Conservation (phyloP, 352 stramenopile genomes). For the Globisporangium canariense region DNA sequence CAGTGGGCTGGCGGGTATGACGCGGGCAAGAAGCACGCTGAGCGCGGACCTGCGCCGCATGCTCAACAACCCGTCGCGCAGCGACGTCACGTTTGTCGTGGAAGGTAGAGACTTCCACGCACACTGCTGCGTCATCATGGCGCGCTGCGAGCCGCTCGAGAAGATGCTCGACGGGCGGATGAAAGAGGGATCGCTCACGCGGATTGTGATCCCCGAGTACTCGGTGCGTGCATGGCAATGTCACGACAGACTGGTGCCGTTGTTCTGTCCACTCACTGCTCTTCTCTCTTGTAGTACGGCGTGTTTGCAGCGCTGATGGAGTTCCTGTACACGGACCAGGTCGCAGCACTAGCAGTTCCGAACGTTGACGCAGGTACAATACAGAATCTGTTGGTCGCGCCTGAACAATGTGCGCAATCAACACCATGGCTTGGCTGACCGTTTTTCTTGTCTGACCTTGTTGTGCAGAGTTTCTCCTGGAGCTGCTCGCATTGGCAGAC, state of each 20-base stretch:
- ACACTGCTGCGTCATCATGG: slow-evolving; percentile 86
- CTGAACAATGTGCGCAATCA: not conserved
- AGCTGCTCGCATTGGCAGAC: slow-evolving; percentile 80
- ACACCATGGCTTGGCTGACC: not conserved
- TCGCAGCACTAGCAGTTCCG: slow-evolving; percentile 30
- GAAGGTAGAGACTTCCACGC: slow-evolving; percentile 66
- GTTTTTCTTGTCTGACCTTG: not conserved
- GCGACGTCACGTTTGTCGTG: slow-evolving; percentile 83
- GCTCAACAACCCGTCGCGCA: slow-evolving; percentile 81
- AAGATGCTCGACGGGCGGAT: slow-evolving; percentile 90
- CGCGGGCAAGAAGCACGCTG: slow-evolving; percentile 30
- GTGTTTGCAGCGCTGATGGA: slow-evolving; percentile 84
- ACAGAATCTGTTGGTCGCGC: not conserved
- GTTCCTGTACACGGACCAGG: slow-evolving; percentile 88
- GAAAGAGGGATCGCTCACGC: slow-evolving; percentile 59
- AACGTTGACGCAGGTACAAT: slow-evolving; percentile 41
- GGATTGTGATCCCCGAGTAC: slow-evolving; percentile 75
- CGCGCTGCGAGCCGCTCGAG: slow-evolving; percentile 85
- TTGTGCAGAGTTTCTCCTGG: slow-evolving; percentile 65
- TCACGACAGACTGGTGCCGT: not conserved
- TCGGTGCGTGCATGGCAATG: slow-evolving; percentile 36
- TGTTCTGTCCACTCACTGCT: slow-evolving; percentile 7
- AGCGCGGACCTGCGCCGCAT: slow-evolving; percentile 72
- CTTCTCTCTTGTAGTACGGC: slow-evolving; percentile 41
- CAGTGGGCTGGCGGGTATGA: not conserved